These are phyloP conservation scores for Glycine tomentella DNA, from an alignment of 306 rosid genomes.

Conservation along the genomic window DNA sequence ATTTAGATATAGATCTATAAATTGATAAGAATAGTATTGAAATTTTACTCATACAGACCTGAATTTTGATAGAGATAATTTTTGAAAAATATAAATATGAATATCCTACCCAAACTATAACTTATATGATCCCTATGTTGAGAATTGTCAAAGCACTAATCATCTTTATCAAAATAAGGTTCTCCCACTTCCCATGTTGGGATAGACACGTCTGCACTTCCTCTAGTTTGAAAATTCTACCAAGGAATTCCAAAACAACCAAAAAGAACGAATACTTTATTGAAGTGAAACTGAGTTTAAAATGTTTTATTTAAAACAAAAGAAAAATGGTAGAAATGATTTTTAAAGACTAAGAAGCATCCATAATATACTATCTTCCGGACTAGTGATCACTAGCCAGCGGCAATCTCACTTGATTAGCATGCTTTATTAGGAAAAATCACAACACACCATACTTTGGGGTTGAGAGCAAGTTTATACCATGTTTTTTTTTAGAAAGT, in stretches of 20 bases:
- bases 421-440: background rate
- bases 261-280: background rate
- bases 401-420: too few relatives aligned
- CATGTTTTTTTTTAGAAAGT: background rate
- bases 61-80: background rate
- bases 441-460: background rate
- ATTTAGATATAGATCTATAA: background rate
- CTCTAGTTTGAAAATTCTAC: too few relatives aligned
- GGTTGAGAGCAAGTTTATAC: background rate
- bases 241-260: background rate
- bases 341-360: background rate
- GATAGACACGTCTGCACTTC: too few relatives aligned
- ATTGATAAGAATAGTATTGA: background rate
- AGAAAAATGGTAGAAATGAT: background rate
- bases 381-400: too few relatives aligned
- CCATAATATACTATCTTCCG: background rate
- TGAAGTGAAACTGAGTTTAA: background rate
- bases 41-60: background rate
- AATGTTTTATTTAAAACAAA: background rate
- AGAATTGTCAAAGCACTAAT: slow-evolving; percentile 38
- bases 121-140: background rate
- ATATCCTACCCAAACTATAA: background rate
- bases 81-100: background rate
- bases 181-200: slow-evolving; percentile 37
- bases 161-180: slow-evolving; percentile 8